Conservation (phyloP, 73 alveolate species). For the Diophrys sp. region DNA sequence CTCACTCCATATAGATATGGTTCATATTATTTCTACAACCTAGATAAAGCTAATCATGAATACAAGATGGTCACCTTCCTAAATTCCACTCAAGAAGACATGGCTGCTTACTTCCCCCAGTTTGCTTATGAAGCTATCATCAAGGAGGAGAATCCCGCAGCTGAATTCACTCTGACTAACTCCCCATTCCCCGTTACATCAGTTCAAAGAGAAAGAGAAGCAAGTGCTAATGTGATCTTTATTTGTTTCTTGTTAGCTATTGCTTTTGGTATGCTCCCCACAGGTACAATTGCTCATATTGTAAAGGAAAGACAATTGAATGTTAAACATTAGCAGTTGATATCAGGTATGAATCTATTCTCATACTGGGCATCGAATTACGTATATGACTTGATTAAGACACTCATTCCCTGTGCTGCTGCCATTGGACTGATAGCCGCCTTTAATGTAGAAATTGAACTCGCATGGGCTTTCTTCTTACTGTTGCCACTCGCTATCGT, state of each 20-base stretch:
- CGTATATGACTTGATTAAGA: conserved; percentile 84
- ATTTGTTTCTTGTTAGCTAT: conserved; percentile 75
- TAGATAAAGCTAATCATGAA: conserved; percentile 18
- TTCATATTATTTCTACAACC: conserved; percentile 34
- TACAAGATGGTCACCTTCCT: conserved; percentile 24
- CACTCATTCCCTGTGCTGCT: conserved; percentile 72
- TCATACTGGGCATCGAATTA: conserved; percentile 92
- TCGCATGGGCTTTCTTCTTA: conserved; percentile 59
- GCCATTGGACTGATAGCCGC: conserved; percentile 33
- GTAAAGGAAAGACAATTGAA: conserved; percentile 82
- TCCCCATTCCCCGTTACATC: conserved; percentile 43
- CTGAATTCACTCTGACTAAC: conserved; percentile 15
- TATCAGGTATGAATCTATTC: conserved; percentile 83
- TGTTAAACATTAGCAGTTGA: conserved; percentile 81
- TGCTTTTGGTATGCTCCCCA: conserved; percentile 92
- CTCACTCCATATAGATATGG: conserved; percentile 42
- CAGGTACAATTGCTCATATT: conserved; percentile 77
- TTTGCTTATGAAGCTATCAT: conserved; percentile 41
- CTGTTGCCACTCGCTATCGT: conserved; percentile 70
- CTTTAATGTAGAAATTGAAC: conserved; percentile 22
- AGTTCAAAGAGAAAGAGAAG: conserved; percentile 47
- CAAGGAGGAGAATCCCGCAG: conserved; percentile 2
- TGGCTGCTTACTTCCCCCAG: conserved; percentile 34
- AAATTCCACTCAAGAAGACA: conserved; percentile 39
- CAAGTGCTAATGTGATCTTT: conserved; percentile 46